Evolutionary conservation across 1,284 basidiomycete genomes (phyloP), one percentile per base, ranked within the genome.

Genomic region (Cutaneotrichosporon arboriforme): DNA sequence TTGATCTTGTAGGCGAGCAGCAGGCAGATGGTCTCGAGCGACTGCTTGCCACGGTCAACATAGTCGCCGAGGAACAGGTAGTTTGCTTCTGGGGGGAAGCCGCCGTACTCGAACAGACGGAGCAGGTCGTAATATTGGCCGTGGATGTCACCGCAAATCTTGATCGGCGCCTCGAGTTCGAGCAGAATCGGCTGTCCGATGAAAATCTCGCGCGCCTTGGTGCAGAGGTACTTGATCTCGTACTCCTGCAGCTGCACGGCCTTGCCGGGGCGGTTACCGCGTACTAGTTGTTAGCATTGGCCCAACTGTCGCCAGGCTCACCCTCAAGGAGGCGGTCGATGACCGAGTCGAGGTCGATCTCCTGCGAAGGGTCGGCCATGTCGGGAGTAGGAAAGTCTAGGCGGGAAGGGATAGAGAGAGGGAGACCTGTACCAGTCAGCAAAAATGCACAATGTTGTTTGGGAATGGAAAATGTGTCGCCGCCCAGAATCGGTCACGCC

Each of bases 291-390:
- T 31, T 10, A 31, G 26, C 31, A 45, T 22, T 33, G 78, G n/a
- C n/a, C n/a, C n/a, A n/a, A n/a, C n/a, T n/a, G n/a, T n/a, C n/a
- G n/a, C n/a, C n/a, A n/a, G n/a, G n/a, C 88, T 79, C 79, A 92
- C 92, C 92, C 85, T 96, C 92, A 63, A 96, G 81, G 63, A 96
- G 81, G 60, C 91, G 83, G 84, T 96, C 92, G 74, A 97, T 96
- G 80, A 96, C 90, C 76, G 90, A 93, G 81, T 97, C 92, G 63
- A 97, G 83, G 82, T 96, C 92, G 77, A 96, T 92, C 76, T 94
- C 91, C 35, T 66, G 72, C 26, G 70, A 64, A 54, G 67, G 65
- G 62, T 79, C 78, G 55, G 77, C 77, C 77, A 79, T 78, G 47
- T 31, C 70, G 54, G 26, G 18, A 37, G 34, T 13, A 36, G 35